Evolutionary conservation across 2,329 filamentous ascomycete species (phyloP).

Genomic region (Botryotinia convoluta): DNA sequence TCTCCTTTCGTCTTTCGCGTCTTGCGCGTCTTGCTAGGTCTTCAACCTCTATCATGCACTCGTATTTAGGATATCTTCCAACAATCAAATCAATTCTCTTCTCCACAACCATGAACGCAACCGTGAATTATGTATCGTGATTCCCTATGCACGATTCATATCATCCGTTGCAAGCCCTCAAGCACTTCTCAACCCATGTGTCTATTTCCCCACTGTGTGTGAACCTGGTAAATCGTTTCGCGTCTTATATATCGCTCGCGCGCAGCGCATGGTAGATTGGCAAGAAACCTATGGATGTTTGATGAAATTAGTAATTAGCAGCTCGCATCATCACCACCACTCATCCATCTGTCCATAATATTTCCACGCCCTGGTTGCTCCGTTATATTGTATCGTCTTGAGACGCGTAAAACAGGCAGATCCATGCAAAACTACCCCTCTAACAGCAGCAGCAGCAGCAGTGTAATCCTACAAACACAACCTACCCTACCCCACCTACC

Average conservation of each 20-base stretch:
- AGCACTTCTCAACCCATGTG: accelerated
- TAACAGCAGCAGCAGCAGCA: too few species aligned
- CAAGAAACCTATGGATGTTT: not conserved
- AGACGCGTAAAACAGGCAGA: not conserved
- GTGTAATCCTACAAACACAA: not conserved
- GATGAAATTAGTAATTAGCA: not conserved
- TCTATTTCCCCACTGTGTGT: not conserved
- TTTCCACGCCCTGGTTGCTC: not conserved
- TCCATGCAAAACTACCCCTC: not conserved
- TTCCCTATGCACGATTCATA: not conserved
- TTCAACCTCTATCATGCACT: not conserved
- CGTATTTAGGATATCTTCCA: not conserved
- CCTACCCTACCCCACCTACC: not conserved
- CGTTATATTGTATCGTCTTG: accelerated
- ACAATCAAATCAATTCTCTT: not conserved
- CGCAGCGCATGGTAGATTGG: not conserved
- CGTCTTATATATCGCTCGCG: not conserved
- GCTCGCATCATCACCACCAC: not conserved
- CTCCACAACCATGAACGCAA: not conserved
- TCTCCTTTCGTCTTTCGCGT: not conserved
- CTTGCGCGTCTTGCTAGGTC: not conserved
- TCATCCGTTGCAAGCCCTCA: not conserved
- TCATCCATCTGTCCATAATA: not conserved
- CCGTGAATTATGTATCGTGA: not conserved
- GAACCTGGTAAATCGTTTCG: not conserved